Conservation (phyloP, 257 asterid species). For the Fraxinus anomala region DNA sequence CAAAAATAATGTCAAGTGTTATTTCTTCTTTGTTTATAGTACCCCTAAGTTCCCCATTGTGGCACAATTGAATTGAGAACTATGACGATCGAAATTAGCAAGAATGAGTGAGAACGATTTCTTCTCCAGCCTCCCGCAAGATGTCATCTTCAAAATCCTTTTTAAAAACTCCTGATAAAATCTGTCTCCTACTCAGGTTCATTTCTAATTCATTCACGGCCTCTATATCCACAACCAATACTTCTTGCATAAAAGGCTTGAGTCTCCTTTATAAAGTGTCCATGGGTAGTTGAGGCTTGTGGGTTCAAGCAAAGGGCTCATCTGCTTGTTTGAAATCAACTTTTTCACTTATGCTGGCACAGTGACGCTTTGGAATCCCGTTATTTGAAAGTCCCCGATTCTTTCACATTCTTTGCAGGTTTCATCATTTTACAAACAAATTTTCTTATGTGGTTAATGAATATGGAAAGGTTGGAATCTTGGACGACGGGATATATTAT, state of each 20-base stretch:
- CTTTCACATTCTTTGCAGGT: constrained; percentile 16
- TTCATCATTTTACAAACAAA: constrained; percentile 2
- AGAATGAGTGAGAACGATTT: constrained; percentile 18
- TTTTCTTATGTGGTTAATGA: neutral
- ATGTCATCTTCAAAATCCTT: constrained; percentile 44
- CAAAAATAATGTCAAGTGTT: no score
- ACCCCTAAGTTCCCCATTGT: no score
- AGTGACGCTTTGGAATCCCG: no score
- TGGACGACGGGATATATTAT: no score
- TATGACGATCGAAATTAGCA: neutral
- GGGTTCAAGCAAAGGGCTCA: constrained; percentile 34
- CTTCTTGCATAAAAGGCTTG: constrained; percentile 29
- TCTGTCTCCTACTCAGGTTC: constrained; percentile 32
- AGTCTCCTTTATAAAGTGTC: constrained; percentile 37
- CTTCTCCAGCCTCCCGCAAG: constrained; percentile 33
- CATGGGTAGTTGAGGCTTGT: constrained; percentile 44
- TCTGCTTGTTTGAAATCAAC: constrained; percentile 42
- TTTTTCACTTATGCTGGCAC: no score
- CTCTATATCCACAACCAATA: constrained; percentile 41
- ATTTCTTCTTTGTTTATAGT: no score
- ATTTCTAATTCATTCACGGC: constrained; percentile 35
- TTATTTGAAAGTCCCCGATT: neutral
- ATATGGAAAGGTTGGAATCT: no score
- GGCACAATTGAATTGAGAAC: no score
- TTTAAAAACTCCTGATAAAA: constrained; percentile 28